Evolutionary conservation across 805 yeast genomes (phyloP).

Genomic region (Candida caryicola): DNA sequence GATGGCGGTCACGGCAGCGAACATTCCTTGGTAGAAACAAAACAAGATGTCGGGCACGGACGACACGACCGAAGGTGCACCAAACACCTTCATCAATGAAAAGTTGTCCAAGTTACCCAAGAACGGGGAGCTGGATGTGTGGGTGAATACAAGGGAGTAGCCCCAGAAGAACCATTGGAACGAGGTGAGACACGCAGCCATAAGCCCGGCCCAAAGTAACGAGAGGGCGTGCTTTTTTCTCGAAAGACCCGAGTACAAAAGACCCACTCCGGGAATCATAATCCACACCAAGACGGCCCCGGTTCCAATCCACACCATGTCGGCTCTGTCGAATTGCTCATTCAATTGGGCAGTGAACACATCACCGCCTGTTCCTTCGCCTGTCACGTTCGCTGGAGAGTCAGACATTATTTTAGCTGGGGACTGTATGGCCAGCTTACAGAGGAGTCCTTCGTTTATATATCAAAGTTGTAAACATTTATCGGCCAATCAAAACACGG

Average conservation of each 20-base stretch:
- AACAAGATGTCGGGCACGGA: constrained; percentile 88
- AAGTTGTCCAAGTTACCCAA: constrained; percentile 82
- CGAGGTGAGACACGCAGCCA: constrained; percentile 76
- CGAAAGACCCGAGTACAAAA: constrained; percentile 88
- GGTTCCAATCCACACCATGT: constrained; percentile 82
- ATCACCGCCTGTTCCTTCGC: constrained; percentile 76
- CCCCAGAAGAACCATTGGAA: constrained; percentile 99
- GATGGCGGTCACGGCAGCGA: constrained; percentile 89
- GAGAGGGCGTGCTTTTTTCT: constrained; percentile 96
- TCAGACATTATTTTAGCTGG: constrained; percentile 8
- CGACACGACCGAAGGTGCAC: constrained; percentile 66
- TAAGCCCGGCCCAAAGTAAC: constrained; percentile 88
- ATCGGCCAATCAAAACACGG: background rate
- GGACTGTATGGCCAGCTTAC: background rate
- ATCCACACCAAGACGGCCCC: constrained; percentile 86
- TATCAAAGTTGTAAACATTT: no score
- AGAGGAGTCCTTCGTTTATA: background rate
- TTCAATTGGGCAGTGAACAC: constrained; percentile 71
- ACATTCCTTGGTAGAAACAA: constrained; percentile 94
- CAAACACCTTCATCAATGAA: constrained; percentile 76
- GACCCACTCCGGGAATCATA: constrained; percentile 95
- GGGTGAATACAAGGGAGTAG: constrained; percentile 82
- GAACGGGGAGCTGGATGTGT: constrained; percentile 58
- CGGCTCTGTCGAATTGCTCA: constrained; percentile 64
- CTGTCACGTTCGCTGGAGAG: constrained; percentile 36